These are phyloP conservation scores for Asclepias syriaca DNA, from an alignment of 257 asterid genomes.

Conservation along the genomic window DNA sequence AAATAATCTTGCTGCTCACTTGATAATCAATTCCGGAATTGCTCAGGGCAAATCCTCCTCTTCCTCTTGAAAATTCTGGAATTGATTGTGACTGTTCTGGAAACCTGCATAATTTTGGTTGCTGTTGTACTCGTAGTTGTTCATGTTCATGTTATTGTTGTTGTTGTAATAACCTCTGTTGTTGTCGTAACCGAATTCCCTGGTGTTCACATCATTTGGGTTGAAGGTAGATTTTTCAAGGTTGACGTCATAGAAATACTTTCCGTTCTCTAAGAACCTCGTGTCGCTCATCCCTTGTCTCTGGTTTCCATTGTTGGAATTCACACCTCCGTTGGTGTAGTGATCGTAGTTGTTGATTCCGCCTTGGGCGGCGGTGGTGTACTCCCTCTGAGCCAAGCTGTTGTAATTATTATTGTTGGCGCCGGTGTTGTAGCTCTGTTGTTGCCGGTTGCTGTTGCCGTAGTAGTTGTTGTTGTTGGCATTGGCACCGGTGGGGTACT, in stretches of 20 bases:
- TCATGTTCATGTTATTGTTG: slow-evolving; percentile 22
- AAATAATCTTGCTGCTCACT: background rate
- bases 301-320: slow-evolving; percentile 26
- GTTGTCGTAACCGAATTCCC: slow-evolving; percentile 23
- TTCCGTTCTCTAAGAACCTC: slow-evolving; percentile 59
- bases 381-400: slow-evolving; percentile 18
- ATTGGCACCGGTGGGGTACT: slow-evolving; percentile 1
- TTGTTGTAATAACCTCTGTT: slow-evolving; percentile 30
- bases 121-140: slow-evolving; percentile 20
- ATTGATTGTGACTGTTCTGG: slow-evolving; percentile 17
- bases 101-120: slow-evolving; percentile 1
- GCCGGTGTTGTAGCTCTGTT: slow-evolving; percentile 13
- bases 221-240: slow-evolving; percentile 36
- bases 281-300: slow-evolving; percentile 92
- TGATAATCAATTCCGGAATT: too few relatives aligned
- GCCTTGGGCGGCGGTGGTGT: background rate
- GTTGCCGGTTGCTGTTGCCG: slow-evolving; percentile 17
- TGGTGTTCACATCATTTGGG: slow-evolving; percentile 43
- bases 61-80: slow-evolving; percentile 31
- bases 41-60: slow-evolving; percentile 54
- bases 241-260: slow-evolving; percentile 40
- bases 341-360: slow-evolving; percentile 12
- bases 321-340: slow-evolving; percentile 18
- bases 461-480: slow-evolving; percentile 12
- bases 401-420: slow-evolving; percentile 22